These are phyloP conservation scores for Pichia cephalocereana DNA, from an alignment of 805 yeast genomes.

Conservation along the genomic window DNA sequence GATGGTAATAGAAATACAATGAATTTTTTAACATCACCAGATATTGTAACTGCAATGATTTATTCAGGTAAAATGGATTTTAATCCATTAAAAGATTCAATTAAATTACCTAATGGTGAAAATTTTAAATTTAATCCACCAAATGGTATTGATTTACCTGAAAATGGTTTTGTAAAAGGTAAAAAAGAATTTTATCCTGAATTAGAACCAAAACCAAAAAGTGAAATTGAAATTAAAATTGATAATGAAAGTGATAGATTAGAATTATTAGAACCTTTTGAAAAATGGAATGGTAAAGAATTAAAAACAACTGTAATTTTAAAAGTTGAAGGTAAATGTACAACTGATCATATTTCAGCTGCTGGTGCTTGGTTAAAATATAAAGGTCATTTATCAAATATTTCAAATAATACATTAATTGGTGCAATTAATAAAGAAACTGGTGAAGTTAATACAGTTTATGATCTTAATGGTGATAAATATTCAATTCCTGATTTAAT, in stretches of 20 bases:
- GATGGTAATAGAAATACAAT: constrained; percentile 97
- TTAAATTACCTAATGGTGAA: constrained; percentile 81
- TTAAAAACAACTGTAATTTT: constrained; percentile 64
- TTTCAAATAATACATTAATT: constrained; percentile 87
- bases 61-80: constrained; percentile 94
- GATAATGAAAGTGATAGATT: constrained; percentile 86
- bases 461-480: constrained; percentile 72
- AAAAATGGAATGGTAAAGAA: constrained; percentile 81
- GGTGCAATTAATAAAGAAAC: constrained; percentile 97
- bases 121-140: constrained; percentile 87
- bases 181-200: constrained; percentile 50
- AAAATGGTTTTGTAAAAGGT: constrained; percentile 83
- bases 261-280: constrained; percentile 83
- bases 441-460: constrained; percentile 87
- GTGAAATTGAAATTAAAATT: constrained; percentile 42
- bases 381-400: constrained; percentile 95
- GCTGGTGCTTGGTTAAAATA: constrained; percentile 99
- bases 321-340: constrained; percentile 96
- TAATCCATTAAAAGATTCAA: constrained; percentile 89
- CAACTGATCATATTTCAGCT: constrained; percentile 97
- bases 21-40: constrained; percentile 96
- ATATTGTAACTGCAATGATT: constrained; percentile 90
- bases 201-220: constrained; percentile 43
- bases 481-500: constrained; percentile 90
- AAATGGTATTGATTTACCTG: constrained; percentile 83